These are phyloP conservation scores for Paraurostyla sp. DNA, from an alignment of 73 alveolate genomes.

Conservation along the genomic window DNA sequence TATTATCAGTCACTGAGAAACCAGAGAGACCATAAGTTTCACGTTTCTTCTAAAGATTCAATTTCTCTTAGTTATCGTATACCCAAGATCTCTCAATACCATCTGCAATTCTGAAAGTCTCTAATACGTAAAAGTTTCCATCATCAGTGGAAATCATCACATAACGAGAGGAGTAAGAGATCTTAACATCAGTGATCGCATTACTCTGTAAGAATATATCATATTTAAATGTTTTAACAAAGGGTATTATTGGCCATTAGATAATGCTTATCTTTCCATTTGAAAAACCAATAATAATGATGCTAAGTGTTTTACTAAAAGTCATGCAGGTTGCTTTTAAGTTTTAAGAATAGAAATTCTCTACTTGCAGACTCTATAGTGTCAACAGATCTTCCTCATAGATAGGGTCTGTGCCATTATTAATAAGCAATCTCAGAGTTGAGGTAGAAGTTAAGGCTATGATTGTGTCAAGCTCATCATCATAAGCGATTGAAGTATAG, in stretches of 20 bases:
- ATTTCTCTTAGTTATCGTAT: conserved; percentile 40
- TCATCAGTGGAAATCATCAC: conserved; percentile 59
- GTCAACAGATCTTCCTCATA: conserved; percentile 46
- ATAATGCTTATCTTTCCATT: conserved; percentile 43
- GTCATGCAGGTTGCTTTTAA: conserved; percentile 57
- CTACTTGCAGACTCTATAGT: not conserved
- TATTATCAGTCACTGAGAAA: conserved; percentile 44
- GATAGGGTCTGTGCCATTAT: conserved; percentile 25
- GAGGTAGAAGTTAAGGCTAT: conserved; percentile 61
- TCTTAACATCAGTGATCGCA: conserved; percentile 62
- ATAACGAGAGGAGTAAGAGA: conserved; percentile 42
- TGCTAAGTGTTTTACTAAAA: conserved; percentile 50
- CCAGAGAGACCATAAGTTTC: conserved; percentile 69
- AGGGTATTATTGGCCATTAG: conserved; percentile 62
- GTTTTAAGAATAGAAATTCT: not conserved
- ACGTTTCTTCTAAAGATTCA: conserved; percentile 48
- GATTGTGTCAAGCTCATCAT: conserved; percentile 57
- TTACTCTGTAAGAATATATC: conserved; percentile 29
- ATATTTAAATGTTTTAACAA: conserved; percentile 35
- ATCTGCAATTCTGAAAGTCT: not conserved
- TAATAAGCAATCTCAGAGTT: conserved; percentile 48
- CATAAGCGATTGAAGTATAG: conserved; percentile 57
- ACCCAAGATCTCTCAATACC: conserved; percentile 55
- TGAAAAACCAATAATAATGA: conserved; percentile 40
- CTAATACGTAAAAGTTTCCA: conserved; percentile 66